These are phyloP conservation scores for Calonectria pseudoturangicola DNA, from an alignment of 2,329 filamentous ascomycete genomes.

Conservation along the genomic window DNA sequence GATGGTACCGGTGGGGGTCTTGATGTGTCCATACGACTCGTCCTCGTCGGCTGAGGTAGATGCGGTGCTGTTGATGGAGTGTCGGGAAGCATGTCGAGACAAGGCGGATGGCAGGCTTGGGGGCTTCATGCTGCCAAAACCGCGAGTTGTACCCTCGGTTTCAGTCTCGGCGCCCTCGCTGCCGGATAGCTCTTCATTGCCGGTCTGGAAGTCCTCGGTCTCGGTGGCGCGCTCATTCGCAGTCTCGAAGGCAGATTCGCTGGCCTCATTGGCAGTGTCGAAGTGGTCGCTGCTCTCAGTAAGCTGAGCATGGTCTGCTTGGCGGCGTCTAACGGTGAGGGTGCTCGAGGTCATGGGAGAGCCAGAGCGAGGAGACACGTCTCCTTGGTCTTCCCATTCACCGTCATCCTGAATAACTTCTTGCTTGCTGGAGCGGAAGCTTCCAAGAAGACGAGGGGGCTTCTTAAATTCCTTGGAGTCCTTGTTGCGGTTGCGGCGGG, in stretches of 20 bases:
- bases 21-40: constrained; percentile 68
- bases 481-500: constrained; percentile 77
- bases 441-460: constrained; percentile 85
- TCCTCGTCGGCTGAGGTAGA: constrained; percentile 90
- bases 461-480: constrained; percentile 86
- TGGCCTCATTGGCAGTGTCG: constrained; percentile 87
- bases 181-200: constrained; percentile 85
- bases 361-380: constrained; percentile 52
- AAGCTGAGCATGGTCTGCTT: constrained; percentile 42
- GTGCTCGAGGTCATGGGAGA: constrained; percentile 49
- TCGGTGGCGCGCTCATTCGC: constrained; percentile 89
- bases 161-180: constrained; percentile 92
- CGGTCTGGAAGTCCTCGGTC: constrained; percentile 96
- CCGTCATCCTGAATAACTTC: constrained; percentile 88
- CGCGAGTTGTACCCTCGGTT: constrained; percentile 80
- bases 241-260: constrained; percentile 78
- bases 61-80: constrained; percentile 89
- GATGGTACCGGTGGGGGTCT: constrained; percentile 77
- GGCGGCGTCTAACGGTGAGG: constrained; percentile 45
- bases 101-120: constrained; percentile 63
- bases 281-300: constrained; percentile 80
- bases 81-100: constrained; percentile 70
- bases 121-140: constrained; percentile 64
- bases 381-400: constrained; percentile 89
- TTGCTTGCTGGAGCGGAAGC: constrained; percentile 81